Evolutionary conservation across 108 stramenopile species (phyloP).

Genomic region (Nitzschia sp.): DNA sequence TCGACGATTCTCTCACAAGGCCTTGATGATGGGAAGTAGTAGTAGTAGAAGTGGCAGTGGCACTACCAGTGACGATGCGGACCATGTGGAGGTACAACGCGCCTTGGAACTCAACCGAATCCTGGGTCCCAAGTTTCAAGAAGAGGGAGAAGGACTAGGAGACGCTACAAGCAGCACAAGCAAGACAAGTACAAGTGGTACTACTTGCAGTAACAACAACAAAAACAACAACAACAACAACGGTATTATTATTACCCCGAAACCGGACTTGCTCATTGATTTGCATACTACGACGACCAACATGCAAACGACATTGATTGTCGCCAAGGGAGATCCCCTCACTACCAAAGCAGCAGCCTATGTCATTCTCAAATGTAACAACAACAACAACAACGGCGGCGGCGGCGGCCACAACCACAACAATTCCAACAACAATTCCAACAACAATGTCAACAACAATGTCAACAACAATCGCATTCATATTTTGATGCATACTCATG

Average conservation of each 20-base stretch:
- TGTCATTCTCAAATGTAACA: slow-evolving; percentile 51
- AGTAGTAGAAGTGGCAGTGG: background rate
- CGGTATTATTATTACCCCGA: slow-evolving; percentile 33
- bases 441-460: slow-evolving; percentile 30
- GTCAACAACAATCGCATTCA: slow-evolving; percentile 20
- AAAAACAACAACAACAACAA: too few species aligned
- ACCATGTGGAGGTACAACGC: slow-evolving; percentile 57
- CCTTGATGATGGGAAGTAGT: slow-evolving; percentile 20
- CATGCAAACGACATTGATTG: slow-evolving; percentile 81
- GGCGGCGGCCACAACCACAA: too few species aligned
- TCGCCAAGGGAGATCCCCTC: slow-evolving; percentile 62
- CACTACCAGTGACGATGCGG: background rate
- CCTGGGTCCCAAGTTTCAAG: slow-evolving; percentile 66
- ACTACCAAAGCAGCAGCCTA: slow-evolving; percentile 80
- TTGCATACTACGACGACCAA: slow-evolving; percentile 84
- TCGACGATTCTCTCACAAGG: slow-evolving; percentile 66
- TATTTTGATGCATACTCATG: slow-evolving; percentile 65
- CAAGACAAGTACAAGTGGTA: too few species aligned
- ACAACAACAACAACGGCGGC: slow-evolving; percentile 14
- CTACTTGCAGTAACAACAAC: too few species aligned
- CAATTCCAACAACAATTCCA: too few species aligned
- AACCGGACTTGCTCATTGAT: slow-evolving; percentile 70
- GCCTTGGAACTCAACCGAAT: slow-evolving; percentile 66
- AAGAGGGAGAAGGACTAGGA: too few species aligned
- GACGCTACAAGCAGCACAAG: background rate